phyloP scores from a whole-genome alignment of 495 filamentous ascomycete species.

The Rhypophila decipiens region DNA sequence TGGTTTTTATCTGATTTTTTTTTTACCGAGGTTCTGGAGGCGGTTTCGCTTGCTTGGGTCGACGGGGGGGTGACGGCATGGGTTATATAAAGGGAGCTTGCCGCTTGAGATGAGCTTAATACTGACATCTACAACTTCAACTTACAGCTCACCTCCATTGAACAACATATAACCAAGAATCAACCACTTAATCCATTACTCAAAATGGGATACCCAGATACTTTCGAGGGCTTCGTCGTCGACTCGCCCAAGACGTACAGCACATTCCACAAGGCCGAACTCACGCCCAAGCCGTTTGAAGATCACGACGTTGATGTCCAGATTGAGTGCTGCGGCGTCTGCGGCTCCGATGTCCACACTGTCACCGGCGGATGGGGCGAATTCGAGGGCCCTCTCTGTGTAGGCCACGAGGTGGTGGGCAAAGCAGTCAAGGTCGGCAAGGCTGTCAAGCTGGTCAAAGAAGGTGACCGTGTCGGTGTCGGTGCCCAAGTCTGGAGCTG shows the following conservation, averaged over 20 bases:
- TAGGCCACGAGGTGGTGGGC: slow-evolving; percentile 73
- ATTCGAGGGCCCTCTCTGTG: slow-evolving; percentile 57
- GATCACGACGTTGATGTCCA: slow-evolving; percentile 68
- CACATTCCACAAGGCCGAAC: slow-evolving; percentile 37
- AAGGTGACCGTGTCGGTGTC: slow-evolving; percentile 73
- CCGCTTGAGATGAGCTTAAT: too few relatives aligned
- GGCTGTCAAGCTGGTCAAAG: slow-evolving; percentile 44
- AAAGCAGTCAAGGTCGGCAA: slow-evolving; percentile 62
- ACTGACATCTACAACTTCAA: too few relatives aligned
- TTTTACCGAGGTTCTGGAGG: too few relatives aligned
- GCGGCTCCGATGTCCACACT: slow-evolving; percentile 73
- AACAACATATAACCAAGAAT: too few relatives aligned
- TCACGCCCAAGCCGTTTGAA: slow-evolving; percentile 72
- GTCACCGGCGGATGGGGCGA: slow-evolving; percentile 73
- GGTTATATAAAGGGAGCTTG: too few relatives aligned
- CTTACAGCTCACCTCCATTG: too few relatives aligned
- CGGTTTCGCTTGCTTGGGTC: too few relatives aligned
- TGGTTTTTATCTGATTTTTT: too few relatives aligned
- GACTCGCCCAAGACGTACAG: slow-evolving; percentile 25
- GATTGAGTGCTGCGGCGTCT: slow-evolving; percentile 62
- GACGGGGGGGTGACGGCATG: too few relatives aligned
- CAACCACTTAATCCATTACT: neutral
- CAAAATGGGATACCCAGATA: slow-evolving; percentile 71
- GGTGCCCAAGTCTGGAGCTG: slow-evolving; percentile 73
- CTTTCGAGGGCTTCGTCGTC: slow-evolving; percentile 59